These are phyloP conservation scores for Zymoseptoria tritici DNA, from an alignment of 2,329 filamentous ascomycete genomes.

Conservation along the genomic window DNA sequence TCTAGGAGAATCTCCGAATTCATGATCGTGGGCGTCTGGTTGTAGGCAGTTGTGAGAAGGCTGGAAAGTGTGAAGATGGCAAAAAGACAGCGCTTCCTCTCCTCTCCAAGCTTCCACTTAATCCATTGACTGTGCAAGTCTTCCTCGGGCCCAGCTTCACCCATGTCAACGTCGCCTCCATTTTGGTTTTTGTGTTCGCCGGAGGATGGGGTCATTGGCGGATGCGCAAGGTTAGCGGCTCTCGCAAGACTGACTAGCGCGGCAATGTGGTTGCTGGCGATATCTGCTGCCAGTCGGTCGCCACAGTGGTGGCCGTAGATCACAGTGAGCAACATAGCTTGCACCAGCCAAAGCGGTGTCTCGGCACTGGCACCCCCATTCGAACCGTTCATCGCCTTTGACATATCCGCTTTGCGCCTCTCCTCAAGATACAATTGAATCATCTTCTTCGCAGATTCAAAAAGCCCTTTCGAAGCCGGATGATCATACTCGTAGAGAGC, in stretches of 20 bases:
- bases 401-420: constrained; percentile 75
- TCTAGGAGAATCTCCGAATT: constrained; percentile 90
- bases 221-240: constrained; percentile 67
- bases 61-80: constrained; percentile 88
- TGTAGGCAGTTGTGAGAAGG: constrained; percentile 83
- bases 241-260: constrained; percentile 85
- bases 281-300: constrained; percentile 83
- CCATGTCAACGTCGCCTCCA: constrained; percentile 49
- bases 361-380: constrained; percentile 38
- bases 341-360: constrained; percentile 86
- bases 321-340: constrained; percentile 93
- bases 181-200: constrained; percentile 7
- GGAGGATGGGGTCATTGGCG: constrained; percentile 23
- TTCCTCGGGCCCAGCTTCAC: constrained; percentile 14
- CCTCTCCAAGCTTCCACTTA: constrained; percentile 79
- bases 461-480: constrained; percentile 71
- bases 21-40: constrained; percentile 80
- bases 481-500: constrained; percentile 83
- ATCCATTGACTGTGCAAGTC: constrained; percentile 71
- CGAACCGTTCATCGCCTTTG: constrained; percentile 47
- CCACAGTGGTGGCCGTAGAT: constrained; percentile 93
- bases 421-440: constrained; percentile 90
- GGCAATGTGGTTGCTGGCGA: constrained; percentile 85
- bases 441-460: constrained; percentile 91
- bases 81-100: constrained; percentile 87